A percentile compares a stretch with the other conserved stretches of the same genome.
phyloP scores from a whole-genome alignment of 768 basidiomycete genomes.

The Lactarius tabidus region DNA sequence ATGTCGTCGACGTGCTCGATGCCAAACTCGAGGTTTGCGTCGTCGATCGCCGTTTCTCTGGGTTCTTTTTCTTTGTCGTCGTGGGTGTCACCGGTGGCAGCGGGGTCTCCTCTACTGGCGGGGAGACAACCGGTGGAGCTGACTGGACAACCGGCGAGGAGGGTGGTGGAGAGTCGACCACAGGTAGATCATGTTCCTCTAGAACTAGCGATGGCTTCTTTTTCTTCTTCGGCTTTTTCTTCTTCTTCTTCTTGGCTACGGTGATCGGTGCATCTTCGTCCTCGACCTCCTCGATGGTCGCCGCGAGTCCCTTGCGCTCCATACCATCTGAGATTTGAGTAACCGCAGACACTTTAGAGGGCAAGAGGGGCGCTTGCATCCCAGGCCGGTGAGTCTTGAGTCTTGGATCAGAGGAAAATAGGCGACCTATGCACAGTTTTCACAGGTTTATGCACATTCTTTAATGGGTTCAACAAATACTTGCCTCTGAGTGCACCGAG shows the following conservation, averaged over 20 bases:
- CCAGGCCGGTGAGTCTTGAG: constrained; percentile 16
- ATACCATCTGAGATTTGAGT: background rate
- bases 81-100: background rate
- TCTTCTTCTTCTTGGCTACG: constrained; percentile 59
- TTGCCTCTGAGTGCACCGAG: constrained; percentile 70
- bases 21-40: constrained; percentile 25
- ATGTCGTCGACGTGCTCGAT: constrained; percentile 24
- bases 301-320: constrained; percentile 36
- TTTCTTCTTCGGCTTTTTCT: constrained; percentile 74
- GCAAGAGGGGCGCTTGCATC: background rate
- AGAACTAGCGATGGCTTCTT: constrained; percentile 37
- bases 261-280: constrained; percentile 54
- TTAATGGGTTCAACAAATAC: constrained; percentile 6
- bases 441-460: background rate
- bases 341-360: background rate
- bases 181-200: constrained; percentile 20
- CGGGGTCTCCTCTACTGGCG: background rate
- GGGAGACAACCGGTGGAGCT: background rate
- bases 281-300: constrained; percentile 68
- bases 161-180: constrained; percentile 26
- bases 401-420: constrained; percentile 41
- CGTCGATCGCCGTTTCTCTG: constrained; percentile 7
- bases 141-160: constrained; percentile 23
- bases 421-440: constrained; percentile 46
- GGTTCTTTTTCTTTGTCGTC: constrained; percentile 16